Percentiles rank a stretch among this genome's conserved stretches.
Evolutionary conservation across 306 rosid species (phyloP).

Genomic region (Ochetophila trinervis): DNA sequence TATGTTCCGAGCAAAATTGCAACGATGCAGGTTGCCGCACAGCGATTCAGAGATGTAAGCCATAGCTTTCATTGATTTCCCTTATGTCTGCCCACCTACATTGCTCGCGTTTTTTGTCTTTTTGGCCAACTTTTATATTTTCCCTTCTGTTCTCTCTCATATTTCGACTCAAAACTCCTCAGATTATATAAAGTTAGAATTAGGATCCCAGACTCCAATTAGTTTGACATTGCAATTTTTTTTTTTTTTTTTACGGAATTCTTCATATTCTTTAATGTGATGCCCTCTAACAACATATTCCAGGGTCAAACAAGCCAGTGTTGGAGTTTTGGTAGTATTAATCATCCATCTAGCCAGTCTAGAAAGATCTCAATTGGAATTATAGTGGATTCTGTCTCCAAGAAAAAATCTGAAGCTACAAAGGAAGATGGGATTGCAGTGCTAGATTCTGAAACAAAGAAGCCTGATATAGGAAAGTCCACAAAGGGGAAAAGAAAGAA

Average conservation of each 20-base stretch:
- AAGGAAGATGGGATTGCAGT: conserved; percentile 35
- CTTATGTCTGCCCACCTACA: background rate
- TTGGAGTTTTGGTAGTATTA: conserved; percentile 64
- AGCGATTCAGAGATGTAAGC: conserved; percentile 51
- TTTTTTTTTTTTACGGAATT: background rate
- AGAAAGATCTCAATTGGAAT: conserved; percentile 92
- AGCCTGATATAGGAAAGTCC: conserved; percentile 34
- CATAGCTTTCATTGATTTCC: background rate
- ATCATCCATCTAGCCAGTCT: conserved; percentile 62
- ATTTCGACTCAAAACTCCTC: background rate
- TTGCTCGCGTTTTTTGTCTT: background rate
- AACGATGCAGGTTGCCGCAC: conserved; percentile 35
- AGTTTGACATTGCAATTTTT: conserved; percentile 10
- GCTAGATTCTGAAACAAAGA: conserved; percentile 42
- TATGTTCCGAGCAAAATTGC: background rate
- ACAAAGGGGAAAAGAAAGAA: conserved; percentile 32
- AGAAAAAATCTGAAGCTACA: conserved; percentile 35
- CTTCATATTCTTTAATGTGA: conserved; percentile 8
- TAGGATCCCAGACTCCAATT: background rate
- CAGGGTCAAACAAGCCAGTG: conserved; percentile 57
- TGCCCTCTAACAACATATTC: conserved; percentile 23
- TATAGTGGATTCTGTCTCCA: conserved; percentile 51
- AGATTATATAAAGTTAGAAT: background rate
- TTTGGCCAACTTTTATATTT: background rate
- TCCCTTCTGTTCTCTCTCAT: background rate